phyloP scores from a whole-genome alignment of 768 basidiomycete genomes.

The Solioccasus polychromus region DNA sequence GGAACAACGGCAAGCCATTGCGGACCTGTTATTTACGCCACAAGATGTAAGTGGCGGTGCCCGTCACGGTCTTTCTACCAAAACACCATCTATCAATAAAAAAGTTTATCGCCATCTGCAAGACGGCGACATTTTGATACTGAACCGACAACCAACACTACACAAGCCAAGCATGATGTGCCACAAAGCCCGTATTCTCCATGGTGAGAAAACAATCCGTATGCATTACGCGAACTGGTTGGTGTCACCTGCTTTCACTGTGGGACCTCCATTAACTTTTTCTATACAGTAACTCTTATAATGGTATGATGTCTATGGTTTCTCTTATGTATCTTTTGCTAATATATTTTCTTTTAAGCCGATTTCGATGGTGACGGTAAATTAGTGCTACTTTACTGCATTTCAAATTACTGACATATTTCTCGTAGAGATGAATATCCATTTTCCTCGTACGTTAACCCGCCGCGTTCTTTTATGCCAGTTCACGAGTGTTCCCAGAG shows the following conservation, averaged over 20 bases:
- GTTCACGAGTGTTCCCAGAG: slow-evolving; percentile 46
- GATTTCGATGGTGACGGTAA: slow-evolving; percentile 92
- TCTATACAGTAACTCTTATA: slow-evolving; percentile 84
- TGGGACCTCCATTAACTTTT: slow-evolving; percentile 11
- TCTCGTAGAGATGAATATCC: slow-evolving; percentile 93
- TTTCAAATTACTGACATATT: slow-evolving; percentile 4
- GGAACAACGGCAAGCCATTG: slow-evolving; percentile 92
- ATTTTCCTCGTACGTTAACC: slow-evolving; percentile 84
- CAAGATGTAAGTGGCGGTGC: slow-evolving; percentile 57
- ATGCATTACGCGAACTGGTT: slow-evolving; percentile 99
- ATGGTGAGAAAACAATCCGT: slow-evolving; percentile 97
- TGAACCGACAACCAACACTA: slow-evolving; percentile 97
- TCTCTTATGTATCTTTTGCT: slow-evolving; percentile 5
- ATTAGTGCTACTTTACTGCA: slow-evolving; percentile 17
- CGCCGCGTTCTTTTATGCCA: neutral
- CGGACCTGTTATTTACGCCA: slow-evolving; percentile 92
- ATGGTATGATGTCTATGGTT: slow-evolving; percentile 51
- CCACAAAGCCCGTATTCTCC: slow-evolving; percentile 86
- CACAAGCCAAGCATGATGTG: slow-evolving; percentile 99
- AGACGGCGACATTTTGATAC: slow-evolving; percentile 92
- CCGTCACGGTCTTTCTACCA: slow-evolving; percentile 63
- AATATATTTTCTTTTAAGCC: slow-evolving; percentile 39
- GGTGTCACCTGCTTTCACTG: slow-evolving; percentile 27
- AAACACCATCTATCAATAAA: slow-evolving; percentile 84
- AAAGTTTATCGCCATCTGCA: slow-evolving; percentile 95